Conservation (phyloP, 2,329 filamentous ascomycete species). For the Colletotrichum sp. region DNA sequence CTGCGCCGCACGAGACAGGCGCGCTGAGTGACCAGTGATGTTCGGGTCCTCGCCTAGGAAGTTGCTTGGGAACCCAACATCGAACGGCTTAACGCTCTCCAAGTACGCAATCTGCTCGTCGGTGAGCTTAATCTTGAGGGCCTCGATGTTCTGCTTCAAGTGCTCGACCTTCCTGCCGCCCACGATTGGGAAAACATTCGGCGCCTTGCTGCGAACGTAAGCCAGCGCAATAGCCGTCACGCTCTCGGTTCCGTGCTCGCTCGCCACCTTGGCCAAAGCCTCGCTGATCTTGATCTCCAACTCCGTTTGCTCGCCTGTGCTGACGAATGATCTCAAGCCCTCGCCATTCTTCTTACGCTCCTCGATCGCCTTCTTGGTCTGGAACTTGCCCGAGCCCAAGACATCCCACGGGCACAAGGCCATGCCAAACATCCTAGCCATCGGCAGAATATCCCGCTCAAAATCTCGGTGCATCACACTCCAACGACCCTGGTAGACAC, state of each 20-base stretch:
- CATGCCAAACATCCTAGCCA: conserved; percentile 48
- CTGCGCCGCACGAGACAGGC: not conserved
- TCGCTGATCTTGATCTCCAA: conserved; percentile 57
- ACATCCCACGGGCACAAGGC: conserved; percentile 66
- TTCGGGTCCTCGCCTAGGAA: conserved; percentile 39
- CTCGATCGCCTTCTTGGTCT: conserved; percentile 41
- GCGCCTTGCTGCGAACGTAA: conserved; percentile 56
- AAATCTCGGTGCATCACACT: conserved; percentile 37
- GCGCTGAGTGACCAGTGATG: conserved; percentile 8
- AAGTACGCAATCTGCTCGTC: conserved; percentile 59
- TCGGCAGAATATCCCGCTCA: conserved; percentile 47
- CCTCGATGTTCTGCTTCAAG: conserved; percentile 60
- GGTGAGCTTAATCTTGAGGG: conserved; percentile 52
- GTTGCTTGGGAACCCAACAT: conserved; percentile 58
- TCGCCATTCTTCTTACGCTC: conserved; percentile 39
- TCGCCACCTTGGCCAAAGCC: conserved; percentile 65
- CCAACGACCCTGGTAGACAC: conserved; percentile 45
- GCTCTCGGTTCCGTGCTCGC: conserved; percentile 56
- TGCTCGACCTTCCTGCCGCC: conserved; percentile 59
- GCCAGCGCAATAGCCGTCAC: conserved; percentile 65
- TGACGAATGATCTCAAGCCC: conserved; percentile 34
- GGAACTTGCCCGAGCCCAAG: conserved; percentile 58
- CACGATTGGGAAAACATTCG: conserved; percentile 58
- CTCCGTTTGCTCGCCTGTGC: conserved; percentile 42
- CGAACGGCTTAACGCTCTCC: conserved; percentile 57